Base-by-base conservation (phyloP, 1,284 basidiomycete species). In the Gymnopus androsaceus region DNA sequence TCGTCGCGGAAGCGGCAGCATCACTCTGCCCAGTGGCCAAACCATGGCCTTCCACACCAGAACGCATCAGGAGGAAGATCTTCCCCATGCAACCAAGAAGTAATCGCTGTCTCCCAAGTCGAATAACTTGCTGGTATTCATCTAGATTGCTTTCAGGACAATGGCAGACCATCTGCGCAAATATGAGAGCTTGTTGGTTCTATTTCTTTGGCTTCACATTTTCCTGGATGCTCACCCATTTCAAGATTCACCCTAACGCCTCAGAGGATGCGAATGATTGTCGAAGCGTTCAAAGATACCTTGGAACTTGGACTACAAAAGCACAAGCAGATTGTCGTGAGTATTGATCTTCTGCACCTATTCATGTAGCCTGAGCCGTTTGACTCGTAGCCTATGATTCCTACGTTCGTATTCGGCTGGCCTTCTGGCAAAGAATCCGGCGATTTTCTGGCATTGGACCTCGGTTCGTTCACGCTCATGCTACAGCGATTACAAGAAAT, bases 341-440 rank as follows among this genome's bases (percentile, higher is more conserved):
- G 94, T 86, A 58, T 64, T 34, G 33, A 27, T 40, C 15, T 38
- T 25, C 17, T 44, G 3, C 9, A 14, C 27, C 25, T 12, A 25
- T 33, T 27, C 17, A 49, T 44, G 12, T 37, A 11, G 61, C 38
- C 49, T 60, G 59, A 61, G 15, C 15, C n/a, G 17, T 23, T 44
- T 27, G 15, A 11, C 7, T 49, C 25, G n/a, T 63, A 92, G 89
- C 92, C 91, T 21, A 94, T 93, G 95, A 92, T 98, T 56, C 96
- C 97, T 4, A 95, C 96, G 1, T 99, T 81, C 72, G 96, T 99
- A 54, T 98, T 99, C 68, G 95, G 94, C 40, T 99, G 94, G 90
- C 97, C 96, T 15, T 84, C 87, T 7, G 94, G 96, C 3, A 72
- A 92, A 54, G 96, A 99, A 75, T 79, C 77, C 12, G 97, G 97